Base-by-base conservation (phyloP, 371 early-diverging fungal species). In the Mucor ambiguus region DNA sequence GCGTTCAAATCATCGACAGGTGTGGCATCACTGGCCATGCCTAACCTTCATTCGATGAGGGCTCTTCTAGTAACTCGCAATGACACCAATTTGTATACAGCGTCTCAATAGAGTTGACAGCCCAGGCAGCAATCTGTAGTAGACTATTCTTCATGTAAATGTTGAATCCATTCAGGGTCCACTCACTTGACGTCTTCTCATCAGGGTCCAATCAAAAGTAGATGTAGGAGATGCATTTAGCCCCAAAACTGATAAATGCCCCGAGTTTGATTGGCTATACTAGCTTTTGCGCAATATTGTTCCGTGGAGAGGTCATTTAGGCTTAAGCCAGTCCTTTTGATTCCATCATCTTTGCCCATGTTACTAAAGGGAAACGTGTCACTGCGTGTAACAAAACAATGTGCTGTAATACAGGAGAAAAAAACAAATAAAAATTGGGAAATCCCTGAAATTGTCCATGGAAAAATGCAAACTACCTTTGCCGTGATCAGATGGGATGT, bases 331-430 rank as follows among this genome's bases (percentile, higher is more conserved):
- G 44, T 48, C 44, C 60, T 46, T 28, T 55, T 49, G 4, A 56
- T 18, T 33, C 26, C 28, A 52, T 52, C 52, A 52, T 52, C 52
- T 52, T 28, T 52, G 46, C 46, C 28, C 28, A 26, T 52, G 52
- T 28, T 52, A 14, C 52, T 52, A 52, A 20, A 7, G 48, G 48
- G 32, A 60, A 60, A 33, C 61, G 61, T 60, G 61, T 46, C 61
- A 60, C 61, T 22, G 28, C 24, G 52, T 52, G 52, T 52, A 52
- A 52, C 52, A 14, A 52, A 28, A 52, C 52, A 52, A 28, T 4
- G 24, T 2, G 12, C 16, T 26, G 52, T 52, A 12, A 52, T 52
- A 52, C 52, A 52, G 16, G 24, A 52, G 52, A 52, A 52, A 52
- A 52, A 52, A 26, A 28, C 52, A 52, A 52, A 28, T 52, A 52